Conservation (phyloP, 768 basidiomycete genomes). For the Lactarius indigo region DNA sequence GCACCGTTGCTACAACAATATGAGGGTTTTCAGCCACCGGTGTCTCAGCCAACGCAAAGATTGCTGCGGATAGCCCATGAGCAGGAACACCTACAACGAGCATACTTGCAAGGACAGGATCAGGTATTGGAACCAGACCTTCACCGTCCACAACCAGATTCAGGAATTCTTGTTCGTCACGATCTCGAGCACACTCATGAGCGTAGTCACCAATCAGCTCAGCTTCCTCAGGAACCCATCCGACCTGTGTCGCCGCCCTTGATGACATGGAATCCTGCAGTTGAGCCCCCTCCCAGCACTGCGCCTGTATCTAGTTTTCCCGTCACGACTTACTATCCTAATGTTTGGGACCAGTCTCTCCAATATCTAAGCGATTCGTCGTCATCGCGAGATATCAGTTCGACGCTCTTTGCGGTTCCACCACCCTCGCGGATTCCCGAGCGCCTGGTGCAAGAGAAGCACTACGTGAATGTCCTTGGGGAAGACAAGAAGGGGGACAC, state of each 20-base stretch:
- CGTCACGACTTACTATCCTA: constrained; percentile 74
- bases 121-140: constrained; percentile 27
- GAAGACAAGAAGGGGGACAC: constrained; percentile 42
- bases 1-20: background rate
- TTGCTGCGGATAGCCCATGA: background rate
- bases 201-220: constrained; percentile 27
- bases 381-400: constrained; percentile 23
- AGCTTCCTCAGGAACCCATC: constrained; percentile 32
- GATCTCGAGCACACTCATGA: constrained; percentile 28
- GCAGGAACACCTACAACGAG: constrained; percentile 8
- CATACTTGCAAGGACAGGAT: constrained; percentile 20
- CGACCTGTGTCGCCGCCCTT: constrained; percentile 60
- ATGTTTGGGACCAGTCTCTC: constrained; percentile 77
- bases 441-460: constrained; percentile 61
- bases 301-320: constrained; percentile 59
- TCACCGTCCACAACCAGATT: constrained; percentile 28
- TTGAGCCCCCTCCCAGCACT: constrained; percentile 72
- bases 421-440: constrained; percentile 62
- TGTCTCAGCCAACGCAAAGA: constrained; percentile 7
- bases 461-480: constrained; percentile 61
- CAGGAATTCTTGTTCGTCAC: constrained; percentile 22
- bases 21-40: background rate
- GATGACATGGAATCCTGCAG: constrained; percentile 74
- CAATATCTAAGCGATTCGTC: constrained; percentile 37
- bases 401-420: constrained; percentile 58